Base-by-base conservation (phyloP, 805 yeast species). In the Metschnikowia hibisci region DNA sequence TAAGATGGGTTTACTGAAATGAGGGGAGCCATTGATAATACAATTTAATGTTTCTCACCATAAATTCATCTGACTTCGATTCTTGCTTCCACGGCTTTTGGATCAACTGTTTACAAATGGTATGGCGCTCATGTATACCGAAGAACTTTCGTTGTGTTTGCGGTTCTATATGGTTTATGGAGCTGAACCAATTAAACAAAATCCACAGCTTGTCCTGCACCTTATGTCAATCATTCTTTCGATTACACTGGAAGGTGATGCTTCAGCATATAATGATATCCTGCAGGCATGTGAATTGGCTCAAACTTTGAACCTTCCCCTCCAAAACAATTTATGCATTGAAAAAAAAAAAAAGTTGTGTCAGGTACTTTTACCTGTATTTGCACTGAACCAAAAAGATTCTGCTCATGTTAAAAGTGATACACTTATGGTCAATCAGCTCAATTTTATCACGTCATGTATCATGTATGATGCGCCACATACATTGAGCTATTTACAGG, bases 61-160 rank as follows among this genome's bases (percentile, higher is more conserved):
- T 35, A 15, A 16, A 26, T 12, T 35, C n/a, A 28, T 35, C 32
- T 7, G 3, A 16, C 6, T 13, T 27, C 8, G 31, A 27, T 35
- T 18, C 28, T 16, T 12, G 18, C 18, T 12, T n/a, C 13, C 18
- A 16, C 15, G 39, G 40, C 59, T 69, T 34, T 62, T 86, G 41
- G 56, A 48, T 27, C 45, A 47, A 11, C 52, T 62, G 0, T 62
- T 69, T 45, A 32, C 43, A n/a, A 42, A 48, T 13, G 80, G 80
- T 16, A 69, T 77, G 54, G 84, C 87, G 4, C 65, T 81, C 14
- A 67, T 80, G 65, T 83, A 81, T 57, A 56, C 88, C 34, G 96
- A 87, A 53, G 97, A 90, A 51, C 72, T 85, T 35, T 67, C 76
- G 58, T 84, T 90, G 6, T 74, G 86, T 13, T 64, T 93, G 45